These are phyloP conservation scores for Hymenotorrendiella dingleyae DNA, from an alignment of 2,329 filamentous ascomycete species.

Conservation along the genomic window DNA sequence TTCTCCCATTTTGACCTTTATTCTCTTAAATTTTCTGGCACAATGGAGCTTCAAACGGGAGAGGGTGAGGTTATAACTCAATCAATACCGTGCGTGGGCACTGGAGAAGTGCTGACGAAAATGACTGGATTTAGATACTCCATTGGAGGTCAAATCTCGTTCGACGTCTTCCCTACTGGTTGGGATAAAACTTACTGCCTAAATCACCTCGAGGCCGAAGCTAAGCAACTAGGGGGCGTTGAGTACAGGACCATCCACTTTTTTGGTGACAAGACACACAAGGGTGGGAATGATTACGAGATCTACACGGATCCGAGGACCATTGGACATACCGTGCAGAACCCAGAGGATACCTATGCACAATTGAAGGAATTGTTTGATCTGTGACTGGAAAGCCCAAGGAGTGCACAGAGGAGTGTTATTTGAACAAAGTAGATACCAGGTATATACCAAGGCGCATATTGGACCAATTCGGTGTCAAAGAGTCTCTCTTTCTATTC, in stretches of 20 bases:
- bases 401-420: too few species aligned
- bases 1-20: too few species aligned
- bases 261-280: conserved; percentile 92
- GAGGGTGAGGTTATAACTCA: too few species aligned
- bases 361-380: conserved; percentile 77
- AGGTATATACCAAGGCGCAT: too few species aligned
- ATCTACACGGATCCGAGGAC: conserved; percentile 81
- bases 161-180: conserved; percentile 92
- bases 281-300: conserved; percentile 93
- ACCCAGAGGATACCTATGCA: conserved; percentile 75
- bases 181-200: conserved; percentile 99
- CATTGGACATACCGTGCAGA: conserved; percentile 75
- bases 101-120: too few species aligned
- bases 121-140: conserved; percentile 57
- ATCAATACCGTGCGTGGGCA: too few species aligned
- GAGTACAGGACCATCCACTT: conserved; percentile 89
- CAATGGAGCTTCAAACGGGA: too few species aligned
- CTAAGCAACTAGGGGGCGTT: conserved; percentile 61
- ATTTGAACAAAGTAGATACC: too few species aligned
- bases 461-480: too few species aligned
- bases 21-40: too few species aligned
- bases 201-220: conserved; percentile 76
- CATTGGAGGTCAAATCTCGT: conserved; percentile 95
- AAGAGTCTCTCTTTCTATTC: too few species aligned
- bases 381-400: conserved; percentile 46